Evolutionary conservation across 2,329 filamentous ascomycete species (phyloP), one percentile per base, ranked within the genome.

Genomic region (Xylaria sp.): DNA sequence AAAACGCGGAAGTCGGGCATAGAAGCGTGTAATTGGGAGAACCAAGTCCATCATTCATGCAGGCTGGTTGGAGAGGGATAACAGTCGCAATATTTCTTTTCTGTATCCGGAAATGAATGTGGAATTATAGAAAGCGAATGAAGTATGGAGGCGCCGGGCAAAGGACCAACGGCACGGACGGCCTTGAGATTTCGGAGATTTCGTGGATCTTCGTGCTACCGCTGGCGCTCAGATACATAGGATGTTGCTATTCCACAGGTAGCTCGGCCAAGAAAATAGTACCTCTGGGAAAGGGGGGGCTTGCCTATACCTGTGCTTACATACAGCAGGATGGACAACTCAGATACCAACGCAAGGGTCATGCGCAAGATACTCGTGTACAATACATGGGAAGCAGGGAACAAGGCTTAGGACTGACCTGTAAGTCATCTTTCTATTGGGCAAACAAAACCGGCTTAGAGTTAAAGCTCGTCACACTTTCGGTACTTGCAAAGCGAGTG

Each of bases 401-500:
- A 58, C 56, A 28, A 58, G 56, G 56, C 56, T 48, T 23, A 4
- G 25, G 23, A 46, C n/a, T 28, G 41, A 28, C 55, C 23, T 54
- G 55, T 57, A 43, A n/a, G 55, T 43, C 15, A 25, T 28, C 36
- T 2, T 13, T 43, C 20, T 36, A 55, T 60, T 25, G 52, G 58
- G 60, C 28, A 54, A 25, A 62, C 62, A 51, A 66, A 67, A 48
- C 52, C 52, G 56, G 52, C 39, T 59, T 41, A 31, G 51, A 58
- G 61, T 62, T 60, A 28, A 54, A 57, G 59, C 63, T 60, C 49
- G 58, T 67, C 67, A 69, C 46, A 49, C 46, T 49, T 39, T 66
- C 69, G 71, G 68, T 67, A 70, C 62, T 72, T 67, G 64, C 49
- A 65, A 64, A 63, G 60, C 49, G 39, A 57, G 60, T 51, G 43